Evolutionary conservation across 305 asterid genomes (phyloP).

Genomic region (Solanum hybrid): DNA sequence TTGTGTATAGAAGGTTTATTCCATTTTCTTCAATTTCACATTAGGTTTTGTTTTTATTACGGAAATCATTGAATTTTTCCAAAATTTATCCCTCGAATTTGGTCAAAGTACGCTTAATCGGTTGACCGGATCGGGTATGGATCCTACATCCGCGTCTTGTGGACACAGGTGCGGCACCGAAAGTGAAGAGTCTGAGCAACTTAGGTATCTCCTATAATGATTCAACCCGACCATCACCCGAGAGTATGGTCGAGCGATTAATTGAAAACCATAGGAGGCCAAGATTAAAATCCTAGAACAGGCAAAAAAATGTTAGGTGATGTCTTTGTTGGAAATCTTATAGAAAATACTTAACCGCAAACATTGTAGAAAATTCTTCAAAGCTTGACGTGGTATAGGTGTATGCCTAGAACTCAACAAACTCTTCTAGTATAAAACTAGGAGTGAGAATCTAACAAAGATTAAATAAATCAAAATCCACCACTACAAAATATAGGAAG

Average conservation of each 20-base stretch:
- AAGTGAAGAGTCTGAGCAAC: not conserved
- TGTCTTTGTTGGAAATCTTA: not conserved
- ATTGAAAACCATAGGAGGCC: not conserved
- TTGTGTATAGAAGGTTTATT: not conserved
- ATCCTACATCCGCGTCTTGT: not conserved
- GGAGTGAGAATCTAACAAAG: not conserved
- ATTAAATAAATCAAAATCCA: not conserved
- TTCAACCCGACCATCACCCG: not conserved
- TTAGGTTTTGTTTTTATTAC: not conserved
- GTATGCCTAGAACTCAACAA: not conserved
- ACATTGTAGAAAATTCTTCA: not conserved
- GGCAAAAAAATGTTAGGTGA: not conserved
- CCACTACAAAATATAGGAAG: not conserved
- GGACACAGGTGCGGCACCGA: not conserved
- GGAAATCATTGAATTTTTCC: not conserved
- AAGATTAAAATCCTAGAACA: not conserved
- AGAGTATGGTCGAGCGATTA: not conserved
- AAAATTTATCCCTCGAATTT: not conserved
- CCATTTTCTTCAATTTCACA: not conserved
- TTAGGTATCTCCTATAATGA: not conserved
- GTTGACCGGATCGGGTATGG: not conserved
- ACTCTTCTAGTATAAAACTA: not conserved
- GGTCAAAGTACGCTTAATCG: not conserved
- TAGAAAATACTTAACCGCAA: not conserved
- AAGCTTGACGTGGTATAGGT: not conserved